Evolutionary conservation across 2,329 filamentous ascomycete species (phyloP), one percentile per base, ranked within the genome.

Genomic region (Penicillium brevicompactum): DNA sequence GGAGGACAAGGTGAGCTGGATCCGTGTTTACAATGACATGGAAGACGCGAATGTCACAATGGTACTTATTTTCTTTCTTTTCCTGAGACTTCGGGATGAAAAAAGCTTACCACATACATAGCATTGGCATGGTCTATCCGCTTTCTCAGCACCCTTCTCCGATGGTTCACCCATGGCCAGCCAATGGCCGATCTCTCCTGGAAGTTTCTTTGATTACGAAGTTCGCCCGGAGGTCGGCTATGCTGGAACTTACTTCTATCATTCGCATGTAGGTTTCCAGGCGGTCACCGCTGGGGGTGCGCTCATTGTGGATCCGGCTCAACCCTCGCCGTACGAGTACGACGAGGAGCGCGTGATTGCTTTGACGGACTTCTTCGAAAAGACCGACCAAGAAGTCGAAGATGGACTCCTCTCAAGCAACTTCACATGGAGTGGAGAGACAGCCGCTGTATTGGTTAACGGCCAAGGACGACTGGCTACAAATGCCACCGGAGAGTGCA

Each of bases 71-170:
- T 56, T 60, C 31, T 4, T 13, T 11, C 22, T n/a, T 13, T 34
- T 21, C 16, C 10, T 6, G 14, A 10, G 7, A 4, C 14, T n/a
- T 38, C 1, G 7, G n/a, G 14, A 44, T 16, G 22, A 22, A 30
- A 42, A 6, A 32, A 11, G 21, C 18, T 30, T 11, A 37, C 30
- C 11, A 2, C 22, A 18, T 27, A 9, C 9, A 40, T 49, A 87
- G 82, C 86, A 89, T 65, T 89, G 86, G 86, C 86, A 89, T 70
- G 87, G 87, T 11, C 75, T 89, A 8, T 81, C 79, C 14, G 82
- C 84, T 66, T 74, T 80, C 31, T 77, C 81, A 31, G 82, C 84
- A 1, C 84, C 84, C 0, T 89, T 87, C 70, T 84, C 85, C 1
- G 87, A 89, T 60, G 86, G 87, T 4, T 79, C 83, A 0, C 84